Percentiles rank a stretch among this genome's conserved stretches.
Conservation (phyloP, 352 stramenopile species). For the Hyaloperonospora arabidopsidis region DNA sequence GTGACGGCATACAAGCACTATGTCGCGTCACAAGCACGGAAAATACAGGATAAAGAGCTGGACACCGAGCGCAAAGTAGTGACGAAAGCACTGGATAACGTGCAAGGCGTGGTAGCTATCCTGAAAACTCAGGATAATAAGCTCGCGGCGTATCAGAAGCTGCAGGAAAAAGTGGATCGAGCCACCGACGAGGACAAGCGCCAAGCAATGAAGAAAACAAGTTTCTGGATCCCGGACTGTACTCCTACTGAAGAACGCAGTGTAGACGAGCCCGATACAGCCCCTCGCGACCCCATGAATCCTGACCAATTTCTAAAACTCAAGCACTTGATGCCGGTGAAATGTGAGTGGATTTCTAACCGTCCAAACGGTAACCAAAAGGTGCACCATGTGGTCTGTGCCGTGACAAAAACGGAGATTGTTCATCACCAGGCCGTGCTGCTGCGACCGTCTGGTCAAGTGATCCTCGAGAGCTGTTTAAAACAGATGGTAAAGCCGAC, state of each 20-base stretch:
- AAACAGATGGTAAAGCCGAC: slow-evolving; percentile 79
- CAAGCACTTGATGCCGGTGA: slow-evolving; percentile 83
- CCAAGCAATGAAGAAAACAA: slow-evolving; percentile 71
- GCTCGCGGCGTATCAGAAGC: slow-evolving; percentile 29
- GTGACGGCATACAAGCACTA: slow-evolving; percentile 54
- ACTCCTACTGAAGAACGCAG: slow-evolving; percentile 48
- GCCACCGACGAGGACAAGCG: slow-evolving; percentile 66
- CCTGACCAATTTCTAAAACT: slow-evolving; percentile 66
- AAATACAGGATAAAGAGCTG: slow-evolving; percentile 41
- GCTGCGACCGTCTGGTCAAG: slow-evolving; percentile 65
- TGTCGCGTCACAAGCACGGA: slow-evolving; percentile 39
- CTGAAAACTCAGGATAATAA: neutral
- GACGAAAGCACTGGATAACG: slow-evolving; percentile 40
- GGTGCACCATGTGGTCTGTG: slow-evolving; percentile 40
- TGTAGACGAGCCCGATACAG: slow-evolving; percentile 54
- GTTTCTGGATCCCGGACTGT: slow-evolving; percentile 83
- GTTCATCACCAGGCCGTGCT: slow-evolving; percentile 71
- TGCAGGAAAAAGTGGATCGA: slow-evolving; percentile 68
- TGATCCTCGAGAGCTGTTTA: slow-evolving; percentile 72
- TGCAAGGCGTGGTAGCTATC: slow-evolving; percentile 8
- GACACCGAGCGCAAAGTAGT: slow-evolving; percentile 48
- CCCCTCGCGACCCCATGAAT: slow-evolving; percentile 80
- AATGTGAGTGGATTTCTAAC: slow-evolving; percentile 62
- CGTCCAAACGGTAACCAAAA: slow-evolving; percentile 12
- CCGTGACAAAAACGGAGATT: slow-evolving; percentile 79